Base-by-base conservation (phyloP, 2,329 filamentous ascomycete species). In the Truncatella angustata region DNA sequence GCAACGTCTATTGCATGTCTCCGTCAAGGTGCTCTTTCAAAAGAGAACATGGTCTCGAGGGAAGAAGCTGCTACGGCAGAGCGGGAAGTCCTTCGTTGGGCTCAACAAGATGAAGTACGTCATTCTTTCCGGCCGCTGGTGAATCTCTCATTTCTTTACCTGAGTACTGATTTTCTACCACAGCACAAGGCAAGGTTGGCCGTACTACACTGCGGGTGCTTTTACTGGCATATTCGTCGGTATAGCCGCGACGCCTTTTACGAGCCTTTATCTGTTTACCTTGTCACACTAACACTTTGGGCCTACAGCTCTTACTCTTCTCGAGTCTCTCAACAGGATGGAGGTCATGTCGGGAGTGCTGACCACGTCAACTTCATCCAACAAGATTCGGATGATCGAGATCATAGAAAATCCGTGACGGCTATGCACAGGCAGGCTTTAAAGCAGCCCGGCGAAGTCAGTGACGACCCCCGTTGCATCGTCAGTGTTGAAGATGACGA, bases 281-380 rank as follows among this genome's bases (percentile, higher is more conserved):
- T 64, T 37, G 60, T 61, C 12, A 57, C 59, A 5, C 46, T 64
- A 46, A 63, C 62, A 10, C 58, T 65, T 9, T 65, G 62, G 62
- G 56, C 57, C 11, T 65, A 63, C 39, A 58, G 60, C 3, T 40
- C 63, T 7, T 52, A 63, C 11, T 53, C 46, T 3, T 54, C 40
- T 2, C 40, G 40, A 43, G 21, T 10, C 21, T 10, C 21, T 7
- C 23, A 24, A 14, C 11, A 14, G 1, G 12, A 26, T 10, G 20
- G 12, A 23, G 11, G 10, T n/a, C 24, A 16, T 24, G 11, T 1
- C 14, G 4, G 5, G 20, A n/a, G n/a, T n/a, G n/a, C n/a, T n/a
- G n/a, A n/a, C n/a, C n/a, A n/a, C n/a, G n/a, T n/a, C n/a, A n/a
- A n/a, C n/a, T n/a, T 24, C 23, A 3, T 28, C 12, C 10, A 43